These are phyloP conservation scores for Sanghuangporus sanghuang DNA, from an alignment of 1,284 basidiomycete species.

Conservation along the genomic window DNA sequence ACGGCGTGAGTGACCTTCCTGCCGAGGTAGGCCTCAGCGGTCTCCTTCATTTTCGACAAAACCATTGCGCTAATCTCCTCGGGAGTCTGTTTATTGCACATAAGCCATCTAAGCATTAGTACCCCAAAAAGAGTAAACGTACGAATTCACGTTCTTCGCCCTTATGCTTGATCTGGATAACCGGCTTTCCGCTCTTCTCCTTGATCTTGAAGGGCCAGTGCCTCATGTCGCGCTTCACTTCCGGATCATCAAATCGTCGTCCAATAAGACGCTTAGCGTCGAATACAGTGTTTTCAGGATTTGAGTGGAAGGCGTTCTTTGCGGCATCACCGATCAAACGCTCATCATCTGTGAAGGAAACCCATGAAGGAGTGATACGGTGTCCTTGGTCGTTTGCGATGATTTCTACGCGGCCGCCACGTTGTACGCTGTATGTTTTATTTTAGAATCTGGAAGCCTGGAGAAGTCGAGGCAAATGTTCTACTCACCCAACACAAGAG, in stretches of 20 bases:
- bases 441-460: not conserved
- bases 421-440: conserved; percentile 70
- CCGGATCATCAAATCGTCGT: conserved; percentile 76
- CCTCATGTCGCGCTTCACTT: conserved; percentile 79
- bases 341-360: conserved; percentile 87
- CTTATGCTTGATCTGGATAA: conserved; percentile 82
- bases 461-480: not conserved
- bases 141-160: conserved; percentile 84
- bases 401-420: conserved; percentile 90
- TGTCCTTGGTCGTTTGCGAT: conserved; percentile 98
- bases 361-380: conserved; percentile 96
- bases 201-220: conserved; percentile 85
- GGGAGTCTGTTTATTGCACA: conserved; percentile 48
- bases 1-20: conserved; percentile 97
- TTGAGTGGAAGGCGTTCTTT: conserved; percentile 77
- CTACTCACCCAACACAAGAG: conserved; percentile 68
- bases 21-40: conserved; percentile 96
- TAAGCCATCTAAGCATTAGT: not conserved
- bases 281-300: conserved; percentile 94
- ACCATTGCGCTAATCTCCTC: conserved; percentile 96
- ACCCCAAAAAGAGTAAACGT: conserved; percentile 27
- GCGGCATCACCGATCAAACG: conserved; percentile 83
- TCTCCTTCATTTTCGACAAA: conserved; percentile 98
- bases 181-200: conserved; percentile 82
- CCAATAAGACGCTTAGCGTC: conserved; percentile 97